Evolutionary conservation across 495 filamentous ascomycete genomes (phyloP), one percentile per base, ranked within the genome.

Genomic region (Neurospora sp.): DNA sequence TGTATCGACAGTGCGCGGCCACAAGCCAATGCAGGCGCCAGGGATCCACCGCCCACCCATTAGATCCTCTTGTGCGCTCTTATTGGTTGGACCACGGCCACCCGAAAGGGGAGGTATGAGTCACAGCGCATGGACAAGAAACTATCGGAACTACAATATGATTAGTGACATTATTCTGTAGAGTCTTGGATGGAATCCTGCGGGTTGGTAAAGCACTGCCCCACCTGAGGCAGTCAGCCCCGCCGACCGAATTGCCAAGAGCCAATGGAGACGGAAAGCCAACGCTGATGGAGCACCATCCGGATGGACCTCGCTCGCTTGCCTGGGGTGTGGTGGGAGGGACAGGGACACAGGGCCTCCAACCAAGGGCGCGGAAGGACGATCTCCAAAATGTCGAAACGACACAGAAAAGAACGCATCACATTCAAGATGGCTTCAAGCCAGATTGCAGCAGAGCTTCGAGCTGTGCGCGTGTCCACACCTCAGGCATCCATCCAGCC

Each of bases 71-170:
- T 62, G 14, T 27, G 70, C 2, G n/a, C 2, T 66, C 10, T 73
- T 74, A 77, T 77, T 77, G 76, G 76, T 23, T 31, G 20, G 3
- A 18, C 6, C 8, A 66, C 76, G 73, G 77, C 72, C 77, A 78
- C 72, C 78, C 78, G 72, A 80, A 79, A 75, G 42, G 66, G 42
- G 66, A 78, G 75, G 73, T 79, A 73, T 79, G 78, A 79, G 75
- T 81, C 79, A 79, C 76, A 78, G 70, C 31, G 40, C 46, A 18
- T 38, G 39, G 39, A 71, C 14, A 35, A 31, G 54, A 31, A 62
- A 62, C 1, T 11, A 0, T 2, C 11, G 5, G 8, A 14, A 7
- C 7, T n/a, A n/a, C n/a, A n/a, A 12, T 31, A 8, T 16, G 20
- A 14, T 6, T 3, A 16, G 23, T 4, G 0, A 6, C 23, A 6